Conservation (phyloP, 2,329 filamentous ascomycete genomes). For the Hysterium pulicare region DNA sequence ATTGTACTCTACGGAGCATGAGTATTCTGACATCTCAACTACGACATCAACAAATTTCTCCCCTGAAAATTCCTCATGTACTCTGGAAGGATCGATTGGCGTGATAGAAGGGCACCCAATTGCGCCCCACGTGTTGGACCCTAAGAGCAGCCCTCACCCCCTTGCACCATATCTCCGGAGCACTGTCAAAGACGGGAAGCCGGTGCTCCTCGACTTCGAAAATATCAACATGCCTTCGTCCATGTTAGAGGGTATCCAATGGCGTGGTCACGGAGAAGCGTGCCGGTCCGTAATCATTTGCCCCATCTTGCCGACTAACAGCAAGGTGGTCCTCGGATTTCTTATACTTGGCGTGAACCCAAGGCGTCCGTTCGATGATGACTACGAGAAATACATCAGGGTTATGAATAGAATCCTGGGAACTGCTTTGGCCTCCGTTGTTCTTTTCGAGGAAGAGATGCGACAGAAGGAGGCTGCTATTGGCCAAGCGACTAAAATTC, state of each 20-base stretch:
- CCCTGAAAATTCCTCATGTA: neutral
- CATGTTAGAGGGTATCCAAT: constrained; percentile 25
- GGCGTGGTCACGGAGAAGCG: constrained; percentile 34
- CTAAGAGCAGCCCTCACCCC: constrained; percentile 5
- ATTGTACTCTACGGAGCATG: constrained; percentile 67
- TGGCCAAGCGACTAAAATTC: constrained; percentile 32
- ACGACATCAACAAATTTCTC: constrained; percentile 46
- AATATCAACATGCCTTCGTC: constrained; percentile 24
- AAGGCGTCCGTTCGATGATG: constrained; percentile 34
- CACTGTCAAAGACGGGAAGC: constrained; percentile 25
- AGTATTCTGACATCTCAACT: constrained; percentile 62
- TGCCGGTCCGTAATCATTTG: constrained; percentile 33
- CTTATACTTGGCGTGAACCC: constrained; percentile 40
- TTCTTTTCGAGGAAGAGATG: constrained; percentile 38
- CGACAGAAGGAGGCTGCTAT: constrained; percentile 33
- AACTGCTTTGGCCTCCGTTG: constrained; percentile 39
- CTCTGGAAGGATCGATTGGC: neutral
- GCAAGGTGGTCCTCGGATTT: constrained; percentile 36
- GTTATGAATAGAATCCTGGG: constrained; percentile 35
- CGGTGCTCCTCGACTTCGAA: constrained; percentile 25
- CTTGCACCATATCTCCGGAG: constrained; percentile 28
- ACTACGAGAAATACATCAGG: constrained; percentile 38
- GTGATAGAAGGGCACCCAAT: constrained; percentile 11
- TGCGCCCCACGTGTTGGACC: constrained; percentile 14
- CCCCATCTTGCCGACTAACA: constrained; percentile 35